Conservation (phyloP, 1,139 yeast genomes). For the Scheffersomyces parashehatae region DNA sequence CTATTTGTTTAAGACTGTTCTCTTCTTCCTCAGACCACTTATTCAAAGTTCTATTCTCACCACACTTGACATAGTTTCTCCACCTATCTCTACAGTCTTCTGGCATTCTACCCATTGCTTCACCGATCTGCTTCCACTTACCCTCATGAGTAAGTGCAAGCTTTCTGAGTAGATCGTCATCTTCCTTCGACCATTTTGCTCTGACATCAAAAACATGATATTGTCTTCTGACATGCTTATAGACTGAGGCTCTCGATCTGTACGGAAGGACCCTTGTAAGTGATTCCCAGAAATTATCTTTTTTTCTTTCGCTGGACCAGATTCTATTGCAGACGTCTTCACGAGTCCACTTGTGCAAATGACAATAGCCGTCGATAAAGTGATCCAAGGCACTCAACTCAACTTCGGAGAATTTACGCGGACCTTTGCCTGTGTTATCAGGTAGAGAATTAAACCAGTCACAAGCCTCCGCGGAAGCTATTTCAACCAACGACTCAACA, state of each 20-base stretch:
- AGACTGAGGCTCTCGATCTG: constrained; percentile 82
- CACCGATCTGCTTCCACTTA: constrained; percentile 85
- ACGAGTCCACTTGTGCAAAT: constrained; percentile 58
- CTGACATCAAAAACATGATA: constrained; percentile 84
- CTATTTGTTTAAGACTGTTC: constrained; percentile 54
- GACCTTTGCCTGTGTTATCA: constrained; percentile 32
- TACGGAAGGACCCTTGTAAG: constrained; percentile 76
- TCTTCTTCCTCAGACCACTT: constrained; percentile 84
- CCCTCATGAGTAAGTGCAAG: constrained; percentile 70
- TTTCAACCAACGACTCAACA: constrained; percentile 37
- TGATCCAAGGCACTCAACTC: constrained; percentile 73
- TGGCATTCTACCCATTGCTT: constrained; percentile 85
- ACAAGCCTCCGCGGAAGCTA: constrained; percentile 36
- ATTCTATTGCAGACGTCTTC: constrained; percentile 77
- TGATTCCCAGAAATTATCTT: constrained; percentile 88
- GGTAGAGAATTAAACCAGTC: constrained; percentile 39
- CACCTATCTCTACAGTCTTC: constrained; percentile 96
- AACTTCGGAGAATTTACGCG: constrained; percentile 54
- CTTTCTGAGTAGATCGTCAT: constrained; percentile 65
- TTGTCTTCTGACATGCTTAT: constrained; percentile 87
- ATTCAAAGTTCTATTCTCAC: constrained; percentile 66
- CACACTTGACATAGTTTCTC: constrained; percentile 94
- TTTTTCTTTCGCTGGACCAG: constrained; percentile 82
- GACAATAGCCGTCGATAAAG: constrained; percentile 69
- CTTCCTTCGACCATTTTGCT: constrained; percentile 86